Percentiles rank a stretch among this genome's conserved stretches.
These are phyloP conservation scores for Coniochaeta sp. DNA, from an alignment of 2,329 filamentous ascomycete species.

Conservation along the genomic window DNA sequence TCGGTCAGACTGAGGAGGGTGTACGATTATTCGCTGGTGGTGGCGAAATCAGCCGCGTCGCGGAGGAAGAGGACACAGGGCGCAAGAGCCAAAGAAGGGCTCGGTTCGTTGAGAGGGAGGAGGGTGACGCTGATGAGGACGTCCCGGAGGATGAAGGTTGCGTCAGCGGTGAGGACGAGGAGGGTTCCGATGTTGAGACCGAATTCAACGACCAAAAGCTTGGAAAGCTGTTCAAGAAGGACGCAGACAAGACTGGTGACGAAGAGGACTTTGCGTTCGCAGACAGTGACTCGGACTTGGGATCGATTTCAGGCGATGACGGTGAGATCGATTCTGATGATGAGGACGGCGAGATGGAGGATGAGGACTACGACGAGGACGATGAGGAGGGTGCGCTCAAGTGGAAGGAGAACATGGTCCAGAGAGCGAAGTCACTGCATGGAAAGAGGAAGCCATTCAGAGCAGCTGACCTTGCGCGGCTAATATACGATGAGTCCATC, in stretches of 20 bases:
- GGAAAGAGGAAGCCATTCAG: slow-evolving; percentile 65
- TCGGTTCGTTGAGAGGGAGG: slow-evolving; percentile 53
- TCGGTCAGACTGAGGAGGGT: slow-evolving; percentile 76
- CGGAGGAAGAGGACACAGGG: slow-evolving; percentile 53
- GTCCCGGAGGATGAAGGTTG: slow-evolving; percentile 47
- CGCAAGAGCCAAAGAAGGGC: slow-evolving; percentile 52
- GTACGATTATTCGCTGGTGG: slow-evolving; percentile 82
- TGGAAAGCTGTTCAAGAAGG: slow-evolving; percentile 53
- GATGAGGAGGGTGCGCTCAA: slow-evolving; percentile 68
- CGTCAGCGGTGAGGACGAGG: slow-evolving; percentile 45
- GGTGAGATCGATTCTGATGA: slow-evolving; percentile 37
- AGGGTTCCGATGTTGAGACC: slow-evolving; percentile 42
- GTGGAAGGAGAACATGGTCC: slow-evolving; percentile 85
- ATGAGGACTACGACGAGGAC: slow-evolving; percentile 50
- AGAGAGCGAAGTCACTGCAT: slow-evolving; percentile 67
- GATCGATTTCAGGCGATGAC: slow-evolving; percentile 65
- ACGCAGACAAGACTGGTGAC: slow-evolving; percentile 39
- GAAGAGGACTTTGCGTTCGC: slow-evolving; percentile 81
- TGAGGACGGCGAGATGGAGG: slow-evolving; percentile 44
- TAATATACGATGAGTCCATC: slow-evolving; percentile 82
- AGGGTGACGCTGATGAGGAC: slow-evolving; percentile 49
- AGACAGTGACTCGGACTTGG: slow-evolving; percentile 93
- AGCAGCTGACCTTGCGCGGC: slow-evolving; percentile 72
- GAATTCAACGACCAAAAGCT: slow-evolving; percentile 55
- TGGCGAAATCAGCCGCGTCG: slow-evolving; percentile 53